Conservation (phyloP, 768 basidiomycete species). For the Serendipita sp. region DNA sequence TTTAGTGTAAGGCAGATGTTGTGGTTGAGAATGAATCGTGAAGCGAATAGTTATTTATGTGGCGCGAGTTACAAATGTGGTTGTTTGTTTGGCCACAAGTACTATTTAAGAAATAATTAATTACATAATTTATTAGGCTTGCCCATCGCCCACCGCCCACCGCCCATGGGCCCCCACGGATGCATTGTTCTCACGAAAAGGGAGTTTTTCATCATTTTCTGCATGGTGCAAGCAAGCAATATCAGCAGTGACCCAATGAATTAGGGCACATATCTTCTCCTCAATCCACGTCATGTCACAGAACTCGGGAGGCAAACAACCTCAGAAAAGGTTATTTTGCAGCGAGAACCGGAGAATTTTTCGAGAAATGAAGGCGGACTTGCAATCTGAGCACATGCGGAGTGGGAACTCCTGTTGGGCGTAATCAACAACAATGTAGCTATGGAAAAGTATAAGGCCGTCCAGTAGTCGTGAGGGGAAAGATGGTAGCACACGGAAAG, state of each 20-base stretch:
- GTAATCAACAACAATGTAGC: not conserved
- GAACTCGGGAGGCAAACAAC: conserved; percentile 15
- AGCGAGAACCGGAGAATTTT: conserved; percentile 14
- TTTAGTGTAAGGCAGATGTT: no score
- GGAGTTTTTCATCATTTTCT: conserved; percentile 13
- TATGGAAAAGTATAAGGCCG: not conserved
- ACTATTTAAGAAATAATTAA: no score
- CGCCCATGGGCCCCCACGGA: no score
- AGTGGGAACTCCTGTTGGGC: not conserved
- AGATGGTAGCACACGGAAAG: not conserved
- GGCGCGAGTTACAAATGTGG: no score
- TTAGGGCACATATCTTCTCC: conserved; percentile 14
- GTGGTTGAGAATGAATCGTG: no score
- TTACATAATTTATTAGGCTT: no score
- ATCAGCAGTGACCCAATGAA: conserved; percentile 17
- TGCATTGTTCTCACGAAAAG: no score
- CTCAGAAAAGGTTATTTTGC: conserved; percentile 15
- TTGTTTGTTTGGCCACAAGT: no score
- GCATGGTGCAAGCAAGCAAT: conserved; percentile 18
- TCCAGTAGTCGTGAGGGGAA: not conserved
- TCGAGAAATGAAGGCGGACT: not conserved
- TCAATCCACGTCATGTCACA: conserved; percentile 12
- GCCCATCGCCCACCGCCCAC: no score
- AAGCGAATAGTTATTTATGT: no score
- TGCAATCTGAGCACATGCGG: not conserved